Percentiles rank a stretch among this genome's conserved stretches.
These are phyloP conservation scores for Verticillium klebahnii DNA, from an alignment of 2,329 filamentous ascomycete species.

Conservation along the genomic window DNA sequence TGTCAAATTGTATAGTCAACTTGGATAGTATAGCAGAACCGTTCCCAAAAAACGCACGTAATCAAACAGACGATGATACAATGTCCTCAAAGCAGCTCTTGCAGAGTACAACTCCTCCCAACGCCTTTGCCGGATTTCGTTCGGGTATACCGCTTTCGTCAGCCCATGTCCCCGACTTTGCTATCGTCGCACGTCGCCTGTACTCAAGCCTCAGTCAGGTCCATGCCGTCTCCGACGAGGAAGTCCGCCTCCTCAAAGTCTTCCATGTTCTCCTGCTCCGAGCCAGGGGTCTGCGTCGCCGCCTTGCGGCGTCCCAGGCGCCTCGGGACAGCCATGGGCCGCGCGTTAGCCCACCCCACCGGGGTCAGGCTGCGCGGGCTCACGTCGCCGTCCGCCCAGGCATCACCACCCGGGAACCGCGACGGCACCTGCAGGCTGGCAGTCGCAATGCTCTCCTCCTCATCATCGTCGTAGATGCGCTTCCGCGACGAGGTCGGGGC, in stretches of 20 bases:
- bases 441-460: constrained; percentile 23
- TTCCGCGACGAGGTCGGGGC: constrained; percentile 32
- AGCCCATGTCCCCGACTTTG: background rate
- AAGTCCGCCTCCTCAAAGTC: constrained; percentile 72
- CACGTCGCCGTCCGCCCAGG: constrained; percentile 32
- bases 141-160: background rate
- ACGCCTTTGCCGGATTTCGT: background rate
- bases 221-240: constrained; percentile 40
- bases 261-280: constrained; percentile 44
- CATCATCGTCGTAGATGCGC: constrained; percentile 41
- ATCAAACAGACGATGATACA: constrained; percentile 1
- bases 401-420: constrained; percentile 11
- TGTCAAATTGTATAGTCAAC: background rate
- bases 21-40: background rate
- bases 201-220: constrained; percentile 31
- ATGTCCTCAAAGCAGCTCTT: constrained; percentile 15
- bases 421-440: constrained; percentile 3
- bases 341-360: constrained; percentile 30
- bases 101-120: constrained; percentile 10
- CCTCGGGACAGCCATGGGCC: constrained; percentile 45
- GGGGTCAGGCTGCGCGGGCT: constrained; percentile 34
- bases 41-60: background rate
- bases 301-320: constrained; percentile 16
- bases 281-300: constrained; percentile 6
- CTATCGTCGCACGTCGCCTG: background rate